Conservation (phyloP, 441 rosid genomes). For the Pelargonium exstipulatum region DNA sequence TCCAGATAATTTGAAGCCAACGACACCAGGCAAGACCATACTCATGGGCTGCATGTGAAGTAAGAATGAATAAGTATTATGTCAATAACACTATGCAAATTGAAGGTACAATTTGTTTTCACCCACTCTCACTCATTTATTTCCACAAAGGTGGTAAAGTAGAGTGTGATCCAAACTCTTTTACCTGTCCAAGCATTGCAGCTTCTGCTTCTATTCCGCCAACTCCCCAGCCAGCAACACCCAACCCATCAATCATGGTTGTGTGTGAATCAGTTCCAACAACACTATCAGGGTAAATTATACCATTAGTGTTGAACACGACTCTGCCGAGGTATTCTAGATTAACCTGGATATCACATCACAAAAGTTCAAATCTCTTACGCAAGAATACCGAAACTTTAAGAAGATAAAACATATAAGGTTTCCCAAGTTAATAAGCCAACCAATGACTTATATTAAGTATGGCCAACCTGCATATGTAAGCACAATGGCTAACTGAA, state of each 20-base stretch:
- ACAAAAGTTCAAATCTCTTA: conserved; percentile 14
- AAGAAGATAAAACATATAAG: background rate
- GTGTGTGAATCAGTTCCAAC: conserved; percentile 77
- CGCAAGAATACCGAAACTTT: background rate
- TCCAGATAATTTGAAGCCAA: conserved; percentile 54
- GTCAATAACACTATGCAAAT: background rate
- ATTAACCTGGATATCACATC: conserved; percentile 41
- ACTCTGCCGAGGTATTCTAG: conserved; percentile 64
- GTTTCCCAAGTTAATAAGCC: background rate
- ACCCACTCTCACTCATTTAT: background rate
- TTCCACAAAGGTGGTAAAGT: background rate
- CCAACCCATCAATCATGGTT: conserved; percentile 71
- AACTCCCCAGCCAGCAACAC: conserved; percentile 81
- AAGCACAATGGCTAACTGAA: background rate
- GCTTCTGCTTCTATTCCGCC: conserved; percentile 81
- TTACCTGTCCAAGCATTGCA: conserved; percentile 76
- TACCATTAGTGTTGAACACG: conserved; percentile 50
- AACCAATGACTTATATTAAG: conserved; percentile 5
- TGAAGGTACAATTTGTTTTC: background rate
- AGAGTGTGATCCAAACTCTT: background rate
- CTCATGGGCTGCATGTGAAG: conserved; percentile 57
- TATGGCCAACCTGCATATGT: background rate
- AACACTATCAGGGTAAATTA: conserved; percentile 66
- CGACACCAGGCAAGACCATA: conserved; percentile 76
- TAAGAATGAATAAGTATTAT: conserved; percentile 3